A percentile compares a stretch with the other conserved stretches of the same genome.
Evolutionary conservation across 2,329 filamentous ascomycete genomes (phyloP).

Genomic region (Gaeumannomyces tritici): DNA sequence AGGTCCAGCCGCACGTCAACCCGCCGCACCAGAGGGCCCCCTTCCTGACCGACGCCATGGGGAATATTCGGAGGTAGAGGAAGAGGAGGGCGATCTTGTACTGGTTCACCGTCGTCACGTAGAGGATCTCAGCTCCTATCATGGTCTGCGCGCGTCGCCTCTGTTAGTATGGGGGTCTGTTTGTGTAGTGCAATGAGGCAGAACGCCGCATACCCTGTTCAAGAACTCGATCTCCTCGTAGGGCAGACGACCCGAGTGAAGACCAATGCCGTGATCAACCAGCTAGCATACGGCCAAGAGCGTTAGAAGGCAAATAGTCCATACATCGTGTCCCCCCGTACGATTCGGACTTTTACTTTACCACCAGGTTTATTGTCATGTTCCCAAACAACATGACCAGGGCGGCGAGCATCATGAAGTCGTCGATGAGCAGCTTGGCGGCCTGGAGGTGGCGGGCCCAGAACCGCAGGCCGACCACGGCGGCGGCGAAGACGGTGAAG

Average conservation of each 20-base stretch:
- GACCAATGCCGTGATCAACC: background rate
- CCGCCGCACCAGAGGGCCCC: conserved; percentile 7
- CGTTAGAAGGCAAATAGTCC: too few species aligned
- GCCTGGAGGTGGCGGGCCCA: background rate
- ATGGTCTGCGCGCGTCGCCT: background rate
- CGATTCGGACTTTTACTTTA: background rate
- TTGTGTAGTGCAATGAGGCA: too few species aligned
- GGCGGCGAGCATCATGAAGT: conserved; percentile 4
- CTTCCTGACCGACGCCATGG: conserved; percentile 14
- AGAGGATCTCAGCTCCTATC: conserved; percentile 8
- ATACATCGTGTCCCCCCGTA: too few species aligned
- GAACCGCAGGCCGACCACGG: conserved; percentile 3
- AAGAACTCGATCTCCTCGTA: background rate
- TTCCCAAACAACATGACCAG: background rate
- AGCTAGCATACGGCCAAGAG: background rate
- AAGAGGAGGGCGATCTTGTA: conserved; percentile 9
- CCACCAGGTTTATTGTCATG: background rate
- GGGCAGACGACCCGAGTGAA: background rate
- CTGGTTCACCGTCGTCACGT: conserved; percentile 4
- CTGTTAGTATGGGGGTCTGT: too few species aligned
- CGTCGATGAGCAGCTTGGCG: conserved; percentile 1
- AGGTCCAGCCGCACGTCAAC: conserved; percentile 11
- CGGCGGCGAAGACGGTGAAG: conserved; percentile 2
- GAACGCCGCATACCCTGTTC: background rate
- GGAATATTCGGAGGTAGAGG: conserved; percentile 17